A percentile compares a stretch with the other conserved stretches of the same genome.
These are phyloP conservation scores for Thielaviopsis populi DNA, from an alignment of 2,329 filamentous ascomycete species.

Conservation along the genomic window DNA sequence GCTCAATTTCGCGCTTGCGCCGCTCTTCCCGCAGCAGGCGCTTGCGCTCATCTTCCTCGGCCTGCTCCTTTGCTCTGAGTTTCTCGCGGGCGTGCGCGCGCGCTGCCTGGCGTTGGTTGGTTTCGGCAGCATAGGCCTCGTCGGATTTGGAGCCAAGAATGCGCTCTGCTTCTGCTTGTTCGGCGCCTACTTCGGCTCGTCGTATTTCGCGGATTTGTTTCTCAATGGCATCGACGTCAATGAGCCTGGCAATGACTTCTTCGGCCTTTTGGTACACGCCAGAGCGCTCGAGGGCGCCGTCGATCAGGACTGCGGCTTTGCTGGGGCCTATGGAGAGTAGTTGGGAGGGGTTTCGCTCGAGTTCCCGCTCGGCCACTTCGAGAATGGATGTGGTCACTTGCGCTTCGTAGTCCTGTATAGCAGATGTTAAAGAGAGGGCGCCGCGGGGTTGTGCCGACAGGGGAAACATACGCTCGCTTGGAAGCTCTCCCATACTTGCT, in stretches of 20 bases:
- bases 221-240: conserved; percentile 54
- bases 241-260: conserved; percentile 49
- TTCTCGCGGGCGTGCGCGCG: conserved; percentile 48
- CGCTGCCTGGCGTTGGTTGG: conserved; percentile 42
- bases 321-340: conserved; percentile 58
- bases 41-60: conserved; percentile 46
- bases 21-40: conserved; percentile 43
- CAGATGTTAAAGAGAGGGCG: background rate
- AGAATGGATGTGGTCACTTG: conserved; percentile 52
- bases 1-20: conserved; percentile 34
- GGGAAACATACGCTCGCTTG: conserved; percentile 44
- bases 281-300: conserved; percentile 62
- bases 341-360: conserved; percentile 57
- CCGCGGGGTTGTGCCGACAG: background rate
- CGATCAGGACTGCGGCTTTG: conserved; percentile 60
- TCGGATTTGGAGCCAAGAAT: conserved; percentile 55
- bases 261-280: conserved; percentile 62
- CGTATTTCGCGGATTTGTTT: conserved; percentile 54
- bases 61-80: conserved; percentile 41
- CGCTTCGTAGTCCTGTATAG: conserved; percentile 49
- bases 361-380: conserved; percentile 55
- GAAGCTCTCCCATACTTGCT: conserved; percentile 62
- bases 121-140: conserved; percentile 55
- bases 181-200: conserved; percentile 51
- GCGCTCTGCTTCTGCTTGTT: conserved; percentile 50